Evolutionary conservation across 106 monocot genomes (phyloP).

Genomic region (Dactylorhiza incarnata): DNA sequence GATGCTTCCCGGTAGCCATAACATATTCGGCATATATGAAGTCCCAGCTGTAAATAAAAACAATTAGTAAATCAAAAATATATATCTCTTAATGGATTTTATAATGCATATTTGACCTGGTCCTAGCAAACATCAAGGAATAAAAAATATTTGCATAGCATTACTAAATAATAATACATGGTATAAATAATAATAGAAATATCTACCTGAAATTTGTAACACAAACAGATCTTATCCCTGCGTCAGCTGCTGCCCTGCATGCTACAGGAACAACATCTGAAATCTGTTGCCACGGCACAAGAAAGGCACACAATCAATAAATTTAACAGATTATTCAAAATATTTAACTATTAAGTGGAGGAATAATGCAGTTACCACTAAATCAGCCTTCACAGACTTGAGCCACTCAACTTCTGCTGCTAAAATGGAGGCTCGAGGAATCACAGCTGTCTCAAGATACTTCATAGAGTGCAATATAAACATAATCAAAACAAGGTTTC

Average conservation of each 20-base stretch:
- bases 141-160: background rate
- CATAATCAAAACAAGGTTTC: background rate
- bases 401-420: conserved; percentile 77
- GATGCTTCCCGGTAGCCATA: conserved; percentile 67
- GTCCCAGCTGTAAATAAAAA: conserved; percentile 64
- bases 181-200: background rate
- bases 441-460: conserved; percentile 77
- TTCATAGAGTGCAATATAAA: conserved; percentile 17
- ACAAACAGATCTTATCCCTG: conserved; percentile 77
- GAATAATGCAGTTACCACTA: conserved; percentile 45
- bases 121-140: background rate
- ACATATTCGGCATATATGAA: conserved; percentile 93
- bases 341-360: background rate
- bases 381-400: conserved; percentile 66
- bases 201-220: conserved; percentile 81
- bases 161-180: background rate
- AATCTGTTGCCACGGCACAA: conserved; percentile 32
- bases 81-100: background rate
- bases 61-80: background rate
- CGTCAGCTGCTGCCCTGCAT: conserved; percentile 78
- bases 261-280: conserved; percentile 92
- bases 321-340: background rate
- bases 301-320: background rate
- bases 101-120: background rate
- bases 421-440: conserved; percentile 70